Conservation (phyloP, 2,329 filamentous ascomycete genomes). For the Gaeumannomyces tritici region DNA sequence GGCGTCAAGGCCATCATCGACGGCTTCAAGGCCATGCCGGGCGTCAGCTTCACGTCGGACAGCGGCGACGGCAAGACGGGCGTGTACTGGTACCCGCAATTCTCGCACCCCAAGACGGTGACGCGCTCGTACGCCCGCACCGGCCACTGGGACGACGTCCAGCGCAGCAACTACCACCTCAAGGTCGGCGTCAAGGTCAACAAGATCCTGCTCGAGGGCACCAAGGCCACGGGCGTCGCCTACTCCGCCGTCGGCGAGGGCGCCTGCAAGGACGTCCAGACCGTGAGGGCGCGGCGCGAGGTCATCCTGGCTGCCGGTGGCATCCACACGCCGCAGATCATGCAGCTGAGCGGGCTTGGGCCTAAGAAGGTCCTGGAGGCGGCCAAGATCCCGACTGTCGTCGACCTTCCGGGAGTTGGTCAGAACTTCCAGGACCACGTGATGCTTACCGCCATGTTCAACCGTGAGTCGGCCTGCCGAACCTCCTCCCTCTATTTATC, state of each 20-base stretch:
- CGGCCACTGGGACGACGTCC: slow-evolving; percentile 21
- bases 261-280: slow-evolving; percentile 2
- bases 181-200: slow-evolving; percentile 19
- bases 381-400: slow-evolving; percentile 27
- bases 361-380: slow-evolving; percentile 30
- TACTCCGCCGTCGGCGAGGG: slow-evolving; percentile 11
- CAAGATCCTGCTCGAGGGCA: slow-evolving; percentile 17
- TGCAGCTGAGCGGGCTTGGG: slow-evolving; percentile 27
- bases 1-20: slow-evolving; percentile 19
- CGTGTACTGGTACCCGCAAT: slow-evolving; percentile 31
- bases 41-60: slow-evolving; percentile 26
- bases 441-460: slow-evolving; percentile 17
- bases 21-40: slow-evolving; percentile 25
- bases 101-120: slow-evolving; percentile 25
- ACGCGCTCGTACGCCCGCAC: slow-evolving; percentile 28
- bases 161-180: slow-evolving; percentile 21
- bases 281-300: slow-evolving; percentile 23
- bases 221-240: slow-evolving; percentile 19
- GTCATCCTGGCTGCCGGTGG: slow-evolving; percentile 33
- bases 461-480: slow-evolving; percentile 11
- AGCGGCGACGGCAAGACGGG: slow-evolving; percentile 28
- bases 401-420: slow-evolving; percentile 36
- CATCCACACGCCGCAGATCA: slow-evolving; percentile 26
- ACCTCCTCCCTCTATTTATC: too few relatives aligned
- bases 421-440: slow-evolving; percentile 39